Evolutionary conservation across 1,284 basidiomycete species (phyloP), one percentile per base, ranked within the genome.

Genomic region (Malassezia arunalokei): DNA sequence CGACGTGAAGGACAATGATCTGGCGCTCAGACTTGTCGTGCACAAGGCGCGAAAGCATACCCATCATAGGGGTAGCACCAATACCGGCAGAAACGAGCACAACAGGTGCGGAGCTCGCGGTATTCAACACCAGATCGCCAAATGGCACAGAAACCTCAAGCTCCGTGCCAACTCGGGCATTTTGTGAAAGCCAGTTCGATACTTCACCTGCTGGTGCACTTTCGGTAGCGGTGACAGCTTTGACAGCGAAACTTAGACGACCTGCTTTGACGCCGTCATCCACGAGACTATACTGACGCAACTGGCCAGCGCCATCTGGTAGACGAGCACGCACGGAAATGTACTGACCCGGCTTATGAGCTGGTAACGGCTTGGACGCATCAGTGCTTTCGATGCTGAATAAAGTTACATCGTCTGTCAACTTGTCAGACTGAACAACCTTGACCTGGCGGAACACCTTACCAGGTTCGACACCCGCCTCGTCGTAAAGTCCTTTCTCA

Each of bases 31-130:
- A 47, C 30, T 38, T 37, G 20, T 35, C 20, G 9, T 7, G 14
- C n/a, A 35, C 46, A 6, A 53, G 24, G 12, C 24, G 35, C 9
- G 45, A 43, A 24, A 53, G 45, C 28, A 53, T 47, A 3, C 45
- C 46, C 12, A 53, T 20, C 51, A 53, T 53, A 8, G 51, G 46
- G 8, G 51, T 53, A 7, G 42, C 35, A 17, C 51, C 51, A 24
- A 53, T 53, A 11, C 51, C 51, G 2, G 40, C 33, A 8, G 46
- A 53, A n/a, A 53, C 39, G 5, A 53, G 29, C 1, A 47, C 45
- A 8, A 53, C 41, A 12, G 51, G 51, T 29, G 47, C 27, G 4
- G 20, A 27, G 6, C 32, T 24, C 11, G 41, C 9, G 3, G 29
- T 29, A 15, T 42, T 8, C n/a, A 53, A 30, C 24, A 43, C 41